Base-by-base conservation (phyloP, 352 stramenopile genomes). In the Pythium diclinum region DNA sequence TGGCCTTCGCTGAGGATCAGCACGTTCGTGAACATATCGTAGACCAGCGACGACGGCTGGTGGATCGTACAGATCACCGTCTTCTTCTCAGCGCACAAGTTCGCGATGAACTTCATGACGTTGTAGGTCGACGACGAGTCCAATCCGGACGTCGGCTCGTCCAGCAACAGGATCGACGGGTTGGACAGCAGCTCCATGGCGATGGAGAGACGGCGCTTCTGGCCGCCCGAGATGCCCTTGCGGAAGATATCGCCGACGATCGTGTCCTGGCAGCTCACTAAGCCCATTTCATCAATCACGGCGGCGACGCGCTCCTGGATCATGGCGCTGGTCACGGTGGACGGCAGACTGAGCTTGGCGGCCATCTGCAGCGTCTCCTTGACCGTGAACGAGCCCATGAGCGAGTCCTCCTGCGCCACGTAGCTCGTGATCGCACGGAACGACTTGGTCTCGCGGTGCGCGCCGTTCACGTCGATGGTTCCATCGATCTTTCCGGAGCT, bases 141-240 rank as follows among this genome's bases (percentile, higher is more conserved):
- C n/a, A 98, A 74, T 0, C 92, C 90, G 8, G 78, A 95, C 0
- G 94, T 98, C 4, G 95, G 94, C 59, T 98, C 96, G 60, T 98
- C 95, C 23, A 99, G 75, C 28, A 99, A 87, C 36, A 99, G 63
- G 34, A 99, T 73, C n/a, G 94, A 91, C 51, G 96, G 96, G 61
- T 98, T 96, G 0, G 91, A 87, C 0, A 98, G 87, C 36, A 99
- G 71, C 75, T 99, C 93, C 11, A 97, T 74, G 6, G 84, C 96
- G 63, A 99, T 98, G 2, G 88, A 90, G 17, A 98, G 78, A 19
- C 95, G 71, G 63, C 97, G 97, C 42, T 85, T 83, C 69, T 99
- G 77, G 79, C 91, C 78, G 78, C 89, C 73, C 0, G 81, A 91
- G 42, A 97, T 82, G 0, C 89, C 90, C 65, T 94, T 89, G 67